Conservation (phyloP, 78 protist genomes). For the Speleostelium caveatum region DNA sequence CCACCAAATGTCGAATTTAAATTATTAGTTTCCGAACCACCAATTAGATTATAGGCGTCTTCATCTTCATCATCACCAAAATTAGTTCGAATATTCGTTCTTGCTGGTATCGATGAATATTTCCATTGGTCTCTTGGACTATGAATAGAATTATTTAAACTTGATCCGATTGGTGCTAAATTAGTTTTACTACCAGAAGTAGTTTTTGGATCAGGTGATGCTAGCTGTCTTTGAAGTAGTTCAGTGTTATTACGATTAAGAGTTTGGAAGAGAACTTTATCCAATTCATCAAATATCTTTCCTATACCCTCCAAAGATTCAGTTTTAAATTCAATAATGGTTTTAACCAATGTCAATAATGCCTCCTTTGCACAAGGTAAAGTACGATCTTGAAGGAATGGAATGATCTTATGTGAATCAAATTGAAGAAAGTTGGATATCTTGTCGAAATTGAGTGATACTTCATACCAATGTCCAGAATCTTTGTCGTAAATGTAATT, state of each 20-base stretch:
- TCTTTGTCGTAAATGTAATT: slow-evolving; percentile 52
- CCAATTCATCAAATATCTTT: slow-evolving; percentile 50
- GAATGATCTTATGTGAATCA: slow-evolving; percentile 60
- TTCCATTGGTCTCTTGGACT: neutral
- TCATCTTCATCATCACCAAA: slow-evolving; percentile 31
- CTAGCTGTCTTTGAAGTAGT: neutral
- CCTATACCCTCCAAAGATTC: slow-evolving; percentile 46
- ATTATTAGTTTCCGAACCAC: neutral
- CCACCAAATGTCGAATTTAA: neutral
- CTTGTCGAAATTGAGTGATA: slow-evolving; percentile 49
- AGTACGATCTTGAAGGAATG: slow-evolving; percentile 60
- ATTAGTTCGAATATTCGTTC: neutral
- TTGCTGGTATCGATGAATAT: neutral
- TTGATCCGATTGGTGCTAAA: neutral
- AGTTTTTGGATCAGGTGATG: slow-evolving; percentile 7
- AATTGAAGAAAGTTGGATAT: slow-evolving; percentile 64
- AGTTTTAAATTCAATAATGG: slow-evolving; percentile 44
- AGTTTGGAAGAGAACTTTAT: slow-evolving; percentile 26
- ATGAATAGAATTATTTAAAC: neutral
- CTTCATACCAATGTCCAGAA: slow-evolving; percentile 60
- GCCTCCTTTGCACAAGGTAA: slow-evolving; percentile 29
- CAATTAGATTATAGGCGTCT: slow-evolving; percentile 13
- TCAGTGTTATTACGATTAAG: slow-evolving; percentile 37
- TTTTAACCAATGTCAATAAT: slow-evolving; percentile 27
- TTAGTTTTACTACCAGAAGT: slow-evolving; percentile 17